Evolutionary conservation across 306 rosid genomes (phyloP), one percentile per base, ranked within the genome.

Genomic region (Sindora glabra): DNA sequence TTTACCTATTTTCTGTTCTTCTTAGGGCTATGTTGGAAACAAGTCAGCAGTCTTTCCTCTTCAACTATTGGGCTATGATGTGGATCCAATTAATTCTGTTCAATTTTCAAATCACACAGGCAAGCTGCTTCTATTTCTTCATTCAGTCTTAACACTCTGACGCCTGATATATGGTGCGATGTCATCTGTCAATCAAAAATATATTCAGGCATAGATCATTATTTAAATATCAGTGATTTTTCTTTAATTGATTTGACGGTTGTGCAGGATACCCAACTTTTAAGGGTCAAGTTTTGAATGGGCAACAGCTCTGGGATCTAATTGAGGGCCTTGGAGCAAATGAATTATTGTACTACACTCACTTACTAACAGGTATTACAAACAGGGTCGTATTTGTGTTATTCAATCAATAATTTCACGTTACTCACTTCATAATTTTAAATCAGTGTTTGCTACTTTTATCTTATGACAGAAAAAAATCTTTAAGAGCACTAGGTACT

Each of bases 81-180:
- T 88, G 69, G 96, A 88, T 80, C 90, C 96, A 56, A 88, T 88
- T 49, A 76, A 85, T 73, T 88, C 96, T 23, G 94, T 88, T 68
- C 94, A 88, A 77, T 88, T 88, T 85, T 88, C 96, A 7, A 88
- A 88, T 67, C 94, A 88, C 90, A 88, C 90, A 78, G 96, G 96
- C 79, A 85, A 80, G 90, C 80, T 79, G 77, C 65, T 75, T 65
- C 70, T 65, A 68, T 67, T 75, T 68, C 63, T 78, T 78, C 71
- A 64, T 49, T 71, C 77, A 62, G 64, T 58, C 74, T 80, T 68
- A 67, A 59, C 65, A 80, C 72, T 75, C 62, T 76, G 69, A 54
- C 71, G 69, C 73, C 65, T 64, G 69, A 65, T 76, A 52, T 74
- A 72, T 22, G 86, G 74, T 75, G 83, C 69, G 83, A 59, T 50